Conservation (phyloP, 176 grass and related monocot genomes). For the Zea mays region DNA sequence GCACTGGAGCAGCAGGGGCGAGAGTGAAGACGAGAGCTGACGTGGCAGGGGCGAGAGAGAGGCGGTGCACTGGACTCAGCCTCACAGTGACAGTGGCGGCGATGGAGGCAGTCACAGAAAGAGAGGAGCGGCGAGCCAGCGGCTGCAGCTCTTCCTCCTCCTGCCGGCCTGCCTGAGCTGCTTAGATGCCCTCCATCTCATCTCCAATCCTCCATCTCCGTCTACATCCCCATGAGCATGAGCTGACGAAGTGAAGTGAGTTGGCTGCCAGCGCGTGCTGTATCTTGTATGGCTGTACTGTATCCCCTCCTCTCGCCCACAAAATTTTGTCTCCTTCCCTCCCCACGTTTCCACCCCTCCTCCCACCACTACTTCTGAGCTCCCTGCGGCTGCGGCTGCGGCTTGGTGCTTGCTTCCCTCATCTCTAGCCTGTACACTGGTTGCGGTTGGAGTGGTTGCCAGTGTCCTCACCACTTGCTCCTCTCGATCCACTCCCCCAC, state of each 20-base stretch:
- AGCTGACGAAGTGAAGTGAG: constrained; percentile 5
- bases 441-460: constrained; percentile 29
- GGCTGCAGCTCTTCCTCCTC: not conserved
- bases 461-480: constrained; percentile 5
- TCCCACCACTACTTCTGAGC: not conserved
- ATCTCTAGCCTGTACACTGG: constrained; percentile 16
- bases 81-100: not conserved
- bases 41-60: no score
- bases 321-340: constrained; percentile 10
- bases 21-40: no score
- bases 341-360: not conserved
- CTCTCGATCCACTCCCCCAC: constrained; percentile 21
- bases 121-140: not conserved
- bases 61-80: no score
- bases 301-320: constrained; percentile 24
- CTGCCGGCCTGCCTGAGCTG: not conserved
- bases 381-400: not conserved
- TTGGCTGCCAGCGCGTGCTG: constrained; percentile 47
- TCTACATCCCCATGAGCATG: not conserved
- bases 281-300: constrained; percentile 35
- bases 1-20: no score
- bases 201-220: not conserved
- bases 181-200: no score
- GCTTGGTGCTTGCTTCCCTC: constrained; percentile 16
- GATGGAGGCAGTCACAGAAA: constrained; percentile 35